Evolutionary conservation across 116 monocot species (phyloP), one percentile per base, ranked within the genome.

Genomic region (Iris pallida): DNA sequence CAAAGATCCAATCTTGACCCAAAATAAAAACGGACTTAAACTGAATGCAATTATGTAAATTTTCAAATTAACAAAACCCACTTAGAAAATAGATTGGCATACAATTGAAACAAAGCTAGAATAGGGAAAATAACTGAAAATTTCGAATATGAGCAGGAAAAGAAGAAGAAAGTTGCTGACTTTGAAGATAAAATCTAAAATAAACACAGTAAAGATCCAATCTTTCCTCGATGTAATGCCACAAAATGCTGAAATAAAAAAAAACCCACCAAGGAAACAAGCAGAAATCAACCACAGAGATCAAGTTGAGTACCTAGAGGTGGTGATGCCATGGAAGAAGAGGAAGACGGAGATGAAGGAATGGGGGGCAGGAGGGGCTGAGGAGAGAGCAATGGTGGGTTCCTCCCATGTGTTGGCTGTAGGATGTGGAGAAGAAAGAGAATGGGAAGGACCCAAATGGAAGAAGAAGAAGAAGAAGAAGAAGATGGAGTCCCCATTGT

Each of bases 301-400:
- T 47, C 19, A 47, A 7, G 4, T 48, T 51, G 13, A 75, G 68
- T 75, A 82, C 86, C 79, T 76, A 42, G 46, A 76, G 86, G 80
- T 76, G 86, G 7, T 47, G 66, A 57, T 20, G 82, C 70, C 59
- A 61, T 16, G 42, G 72, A 51, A 61, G 78, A 49, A 2, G 66
- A 6, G 4, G 65, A 42, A 68, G 47, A n/a, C 48, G 58, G 58
- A 45, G 57, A 61, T 74, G 55, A 44, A 6, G 13, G 9, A 16
- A 14, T 67, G 66, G 10, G 47, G 66, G 10, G 47, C 15, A 17
- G 30, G 20, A 8, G 53, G 20, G 42, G 66, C 30, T 7, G 13
- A 16, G 8, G 48, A 9, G 45, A 79, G 80, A 11, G 76, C 53
- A 57, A 41, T 16, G 73, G 68, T 4, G 69, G 53, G 54, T 42